These are phyloP conservation scores for Gnetum montanum DNA, from an alignment of 75 land plant species.

Conservation along the genomic window DNA sequence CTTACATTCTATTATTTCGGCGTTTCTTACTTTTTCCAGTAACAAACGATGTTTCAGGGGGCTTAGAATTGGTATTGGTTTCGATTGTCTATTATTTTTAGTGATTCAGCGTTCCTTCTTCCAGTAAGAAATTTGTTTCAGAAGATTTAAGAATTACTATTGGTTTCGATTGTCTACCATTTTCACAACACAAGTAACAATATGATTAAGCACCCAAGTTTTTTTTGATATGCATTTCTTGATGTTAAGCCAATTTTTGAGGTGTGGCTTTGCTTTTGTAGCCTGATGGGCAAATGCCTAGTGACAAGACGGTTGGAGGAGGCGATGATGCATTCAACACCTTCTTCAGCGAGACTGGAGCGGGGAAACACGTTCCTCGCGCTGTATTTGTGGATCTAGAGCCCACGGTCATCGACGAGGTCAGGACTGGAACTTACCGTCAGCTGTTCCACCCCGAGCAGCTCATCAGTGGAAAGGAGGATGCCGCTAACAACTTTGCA, in stretches of 20 bases:
- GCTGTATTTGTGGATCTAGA: slow-evolving; percentile 61
- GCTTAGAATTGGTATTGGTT: too few species aligned
- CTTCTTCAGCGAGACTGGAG: slow-evolving; percentile 77
- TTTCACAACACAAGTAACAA: too few species aligned
- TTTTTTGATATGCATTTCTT: not conserved
- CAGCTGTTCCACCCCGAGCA: slow-evolving; percentile 53
- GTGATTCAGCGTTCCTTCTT: too few species aligned
- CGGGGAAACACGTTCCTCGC: slow-evolving; percentile 77
- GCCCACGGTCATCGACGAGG: slow-evolving; percentile 74
- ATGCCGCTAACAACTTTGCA: slow-evolving; percentile 81
- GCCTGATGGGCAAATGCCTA: slow-evolving; percentile 40
- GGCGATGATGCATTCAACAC: slow-evolving; percentile 82
- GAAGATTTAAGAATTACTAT: too few species aligned
- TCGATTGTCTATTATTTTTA: too few species aligned
- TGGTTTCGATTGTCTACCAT: too few species aligned
- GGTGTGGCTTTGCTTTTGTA: not conserved
- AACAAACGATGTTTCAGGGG: too few species aligned
- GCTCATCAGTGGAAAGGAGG: slow-evolving; percentile 73
- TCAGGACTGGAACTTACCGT: slow-evolving; percentile 56
- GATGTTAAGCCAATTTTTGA: not conserved
- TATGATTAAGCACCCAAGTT: too few species aligned
- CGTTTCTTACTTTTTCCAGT: too few species aligned
- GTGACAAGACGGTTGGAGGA: slow-evolving; percentile 26
- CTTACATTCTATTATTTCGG: too few species aligned
- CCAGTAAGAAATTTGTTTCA: too few species aligned